phyloP scores from a whole-genome alignment of 164 flowering plant genomes.

The Dillenia turbinata region DNA sequence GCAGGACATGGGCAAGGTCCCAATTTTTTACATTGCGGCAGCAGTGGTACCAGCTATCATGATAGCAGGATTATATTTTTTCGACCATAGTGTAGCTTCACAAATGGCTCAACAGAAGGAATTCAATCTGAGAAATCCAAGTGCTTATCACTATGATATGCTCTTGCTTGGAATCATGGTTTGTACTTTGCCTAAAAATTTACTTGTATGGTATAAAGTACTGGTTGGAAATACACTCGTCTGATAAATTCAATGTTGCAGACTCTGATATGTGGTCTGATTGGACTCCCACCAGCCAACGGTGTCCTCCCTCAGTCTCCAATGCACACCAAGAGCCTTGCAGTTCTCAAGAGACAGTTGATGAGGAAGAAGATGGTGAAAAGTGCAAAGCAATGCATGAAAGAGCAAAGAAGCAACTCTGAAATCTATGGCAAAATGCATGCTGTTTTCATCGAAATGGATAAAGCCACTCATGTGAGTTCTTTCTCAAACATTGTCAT shows the following conservation, averaged over 20 bases:
- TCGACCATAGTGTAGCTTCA: conserved; percentile 58
- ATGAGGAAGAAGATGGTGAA: conserved; percentile 48
- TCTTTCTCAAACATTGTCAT: background rate
- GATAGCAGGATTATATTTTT: conserved; percentile 55
- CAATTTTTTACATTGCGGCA: conserved; percentile 36
- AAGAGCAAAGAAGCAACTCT: conserved; percentile 28
- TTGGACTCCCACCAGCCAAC: conserved; percentile 53
- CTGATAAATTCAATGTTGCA: conserved; percentile 13
- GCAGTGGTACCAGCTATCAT: conserved; percentile 51
- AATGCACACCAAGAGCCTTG: conserved; percentile 60
- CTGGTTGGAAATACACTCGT: no score
- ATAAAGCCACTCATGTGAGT: conserved; percentile 29
- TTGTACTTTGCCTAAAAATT: background rate
- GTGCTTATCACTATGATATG: conserved; percentile 49
- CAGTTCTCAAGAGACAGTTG: conserved; percentile 51
- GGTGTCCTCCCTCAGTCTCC: conserved; percentile 65
- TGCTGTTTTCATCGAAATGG: conserved; percentile 48
- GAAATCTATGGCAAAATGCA: conserved; percentile 57
- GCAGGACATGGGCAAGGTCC: conserved; percentile 55
- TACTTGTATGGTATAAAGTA: no score
- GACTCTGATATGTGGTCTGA: conserved; percentile 48
- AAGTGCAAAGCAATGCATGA: conserved; percentile 45
- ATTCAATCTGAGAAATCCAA: conserved; percentile 48
- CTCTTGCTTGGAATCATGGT: conserved; percentile 52
- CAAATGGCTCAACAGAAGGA: conserved; percentile 60